Base-by-base conservation (phyloP, 331 rosid species). In the Ulmus americana region DNA sequence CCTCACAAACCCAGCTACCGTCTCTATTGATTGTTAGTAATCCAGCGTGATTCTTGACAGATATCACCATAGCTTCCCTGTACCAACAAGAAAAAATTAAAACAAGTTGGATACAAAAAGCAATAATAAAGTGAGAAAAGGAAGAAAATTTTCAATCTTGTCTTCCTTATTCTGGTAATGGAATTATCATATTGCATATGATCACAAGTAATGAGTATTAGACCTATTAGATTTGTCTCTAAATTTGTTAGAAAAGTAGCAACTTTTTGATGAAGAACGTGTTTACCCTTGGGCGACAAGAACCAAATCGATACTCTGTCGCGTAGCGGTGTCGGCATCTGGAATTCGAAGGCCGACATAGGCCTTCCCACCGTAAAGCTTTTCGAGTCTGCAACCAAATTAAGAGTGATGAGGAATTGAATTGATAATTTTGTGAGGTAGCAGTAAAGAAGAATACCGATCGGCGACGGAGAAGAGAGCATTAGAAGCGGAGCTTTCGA, bases 301-400 rank as follows among this genome's bases (percentile, higher is more conserved):
- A 76, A 92, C 91, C 47, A 83, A 46, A 70, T 92, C 91, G 76
- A 92, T 88, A 67, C 67, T 76, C 86, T 86, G 95, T 14, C 76
- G 72, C 9, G 90, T 73, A 55, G 85, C 80, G 47, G 94, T 71
- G 59, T 88, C 96, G 16, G 96, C 88, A 71, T 92, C 97, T 0
- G 98, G 98, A 72, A 92, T 85, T 16, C 96, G 88, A 70, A 92
- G 95, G 59, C 94, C 98, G 4, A 77, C 84, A 63, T 75, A 82
- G 9, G 76, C 86, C 57, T 77, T 86, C 45, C 85, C 96, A 45
- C 91, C 90, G 16, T 82, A 85, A 66, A 86, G 75, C 88, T 88
- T 86, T 51, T 74, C 76, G 61, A 92, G 79, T 74, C 96, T 88
- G 71, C 7, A 35, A 53, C 10, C 12, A n/a, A 59, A 59, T 39